phyloP scores from a whole-genome alignment of 177 flowering plant genomes.

The Vitis hybrid region DNA sequence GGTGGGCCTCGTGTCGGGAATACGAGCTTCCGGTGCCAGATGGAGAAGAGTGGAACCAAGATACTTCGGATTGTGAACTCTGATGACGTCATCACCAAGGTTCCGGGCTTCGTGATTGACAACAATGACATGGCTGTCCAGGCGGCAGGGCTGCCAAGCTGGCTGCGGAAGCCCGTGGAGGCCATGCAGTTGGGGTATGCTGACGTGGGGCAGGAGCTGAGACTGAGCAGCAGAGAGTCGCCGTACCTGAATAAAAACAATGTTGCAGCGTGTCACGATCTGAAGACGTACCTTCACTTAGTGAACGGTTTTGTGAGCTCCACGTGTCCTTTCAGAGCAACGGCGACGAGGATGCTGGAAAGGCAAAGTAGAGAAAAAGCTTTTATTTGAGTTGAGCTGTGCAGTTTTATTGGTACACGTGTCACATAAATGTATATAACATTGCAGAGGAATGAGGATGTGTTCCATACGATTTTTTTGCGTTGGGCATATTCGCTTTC shows the following conservation, averaged over 20 bases:
- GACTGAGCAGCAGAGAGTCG: constrained; percentile 49
- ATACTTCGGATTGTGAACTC: constrained; percentile 71
- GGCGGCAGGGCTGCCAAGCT: constrained; percentile 26
- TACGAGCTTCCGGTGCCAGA: constrained; percentile 38
- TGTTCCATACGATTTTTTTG: too few relatives aligned
- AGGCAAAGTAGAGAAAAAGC: not conserved
- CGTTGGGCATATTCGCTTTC: too few relatives aligned
- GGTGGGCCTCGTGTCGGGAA: constrained; percentile 88
- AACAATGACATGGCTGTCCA: constrained; percentile 20
- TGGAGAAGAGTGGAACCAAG: constrained; percentile 52
- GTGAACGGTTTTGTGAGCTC: constrained; percentile 52
- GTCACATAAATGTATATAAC: too few relatives aligned
- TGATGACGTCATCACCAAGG: constrained; percentile 62
- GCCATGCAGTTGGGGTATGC: constrained; percentile 57
- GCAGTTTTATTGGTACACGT: too few relatives aligned
- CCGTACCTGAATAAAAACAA: constrained; percentile 34
- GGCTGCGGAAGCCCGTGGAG: constrained; percentile 48
- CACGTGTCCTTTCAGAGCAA: constrained; percentile 27
- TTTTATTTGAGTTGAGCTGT: too few relatives aligned
- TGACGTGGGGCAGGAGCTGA: constrained; percentile 72
- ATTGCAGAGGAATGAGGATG: too few relatives aligned
- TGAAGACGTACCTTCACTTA: constrained; percentile 65
- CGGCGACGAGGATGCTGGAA: constrained; percentile 4
- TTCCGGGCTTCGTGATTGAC: constrained; percentile 66
- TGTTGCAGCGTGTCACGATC: constrained; percentile 73